Base-by-base conservation (phyloP, 78 protist species). In the slime mould (Dictyostelium discoideum) region DNA sequence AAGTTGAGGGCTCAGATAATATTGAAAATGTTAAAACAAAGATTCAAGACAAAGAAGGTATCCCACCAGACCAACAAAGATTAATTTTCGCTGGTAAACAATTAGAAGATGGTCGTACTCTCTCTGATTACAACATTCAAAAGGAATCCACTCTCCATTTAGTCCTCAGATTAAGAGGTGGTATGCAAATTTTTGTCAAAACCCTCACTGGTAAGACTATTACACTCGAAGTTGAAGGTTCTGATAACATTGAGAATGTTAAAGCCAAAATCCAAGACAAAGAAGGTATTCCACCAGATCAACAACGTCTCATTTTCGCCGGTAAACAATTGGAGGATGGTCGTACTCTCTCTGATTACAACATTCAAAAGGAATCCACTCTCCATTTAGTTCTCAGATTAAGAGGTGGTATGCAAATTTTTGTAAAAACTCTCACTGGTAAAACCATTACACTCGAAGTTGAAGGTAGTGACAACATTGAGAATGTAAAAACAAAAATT, bases 241-340 rank as follows among this genome's bases (percentile, higher is more conserved):
- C 97, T 20, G 99, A 99, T 96, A 97, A 99, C 85, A 99, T 99
- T 85, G 99, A 99, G 42, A 98, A 97, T 82, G 99, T 98, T 32
- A 99, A 98, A 97, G 90, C 90, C 46, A 98, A 99, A 97, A 99
- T 99, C 92, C 99, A 98, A 93, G 99, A 98, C 93, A 98, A 99
- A 96, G 99, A 99, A 94, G 99, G 99, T 39, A 99, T 99, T 83
- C 99, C 99, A 92, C 99, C 99, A 24, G 99, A 99, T 76, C 99
- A 99, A 88, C 99, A 99, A 97, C 96, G 99, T 46, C 97, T 99
- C 79, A 99, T 99, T 95, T 99, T 99, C 85, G 99, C 99, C 78
- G 99, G 99, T 84, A 99, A 99, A 98, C 99, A 99, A 92, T 98
- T 99, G 85, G 99, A 99, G 84, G 99, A 99, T 42, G 99, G 99